Percentiles rank a stretch among this genome's conserved stretches.
Evolutionary conservation across 495 filamentous ascomycete genomes (phyloP).

Genomic region (Penicillium angulare): DNA sequence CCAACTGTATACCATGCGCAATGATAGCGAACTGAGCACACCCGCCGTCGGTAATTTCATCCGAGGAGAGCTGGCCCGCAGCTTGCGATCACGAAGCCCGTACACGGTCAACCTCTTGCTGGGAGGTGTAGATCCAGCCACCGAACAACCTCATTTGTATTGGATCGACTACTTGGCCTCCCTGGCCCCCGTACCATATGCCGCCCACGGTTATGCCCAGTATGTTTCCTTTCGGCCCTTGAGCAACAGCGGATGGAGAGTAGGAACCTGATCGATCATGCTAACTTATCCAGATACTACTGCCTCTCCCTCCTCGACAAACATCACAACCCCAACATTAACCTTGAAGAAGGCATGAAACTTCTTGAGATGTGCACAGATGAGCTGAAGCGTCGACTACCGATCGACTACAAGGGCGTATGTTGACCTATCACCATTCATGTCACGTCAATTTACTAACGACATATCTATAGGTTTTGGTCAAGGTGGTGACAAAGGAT

Average conservation of each 20-base stretch:
- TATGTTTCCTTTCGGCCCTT: too few relatives aligned
- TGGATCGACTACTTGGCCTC: constrained; percentile 97
- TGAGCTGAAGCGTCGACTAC: constrained; percentile 91
- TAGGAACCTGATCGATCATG: too few relatives aligned
- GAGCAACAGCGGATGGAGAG: too few relatives aligned
- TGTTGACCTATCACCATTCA: constrained; percentile 18
- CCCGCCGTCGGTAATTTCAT: constrained; percentile 88
- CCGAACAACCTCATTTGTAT: constrained; percentile 82
- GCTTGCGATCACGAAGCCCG: constrained; percentile 84
- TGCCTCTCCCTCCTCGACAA: constrained; percentile 96
- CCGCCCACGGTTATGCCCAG: constrained; percentile 97
- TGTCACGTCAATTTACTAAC: constrained; percentile 10
- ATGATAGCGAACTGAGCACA: constrained; percentile 85
- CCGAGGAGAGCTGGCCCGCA: constrained; percentile 84
- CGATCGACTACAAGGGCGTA: constrained; percentile 96
- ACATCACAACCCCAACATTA: constrained; percentile 93
- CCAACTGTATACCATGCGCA: constrained; percentile 97
- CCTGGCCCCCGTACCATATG: constrained; percentile 84
- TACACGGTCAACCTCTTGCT: constrained; percentile 96
- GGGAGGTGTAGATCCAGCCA: constrained; percentile 86
- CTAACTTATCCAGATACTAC: constrained; percentile 67
- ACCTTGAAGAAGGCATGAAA: constrained; percentile 82
- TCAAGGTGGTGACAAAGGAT: constrained; percentile 93
- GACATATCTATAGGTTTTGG: constrained; percentile 54
- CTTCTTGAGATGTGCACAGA: constrained; percentile 91